phyloP scores from a whole-genome alignment of 805 yeast species.

The Candida boleticola region DNA sequence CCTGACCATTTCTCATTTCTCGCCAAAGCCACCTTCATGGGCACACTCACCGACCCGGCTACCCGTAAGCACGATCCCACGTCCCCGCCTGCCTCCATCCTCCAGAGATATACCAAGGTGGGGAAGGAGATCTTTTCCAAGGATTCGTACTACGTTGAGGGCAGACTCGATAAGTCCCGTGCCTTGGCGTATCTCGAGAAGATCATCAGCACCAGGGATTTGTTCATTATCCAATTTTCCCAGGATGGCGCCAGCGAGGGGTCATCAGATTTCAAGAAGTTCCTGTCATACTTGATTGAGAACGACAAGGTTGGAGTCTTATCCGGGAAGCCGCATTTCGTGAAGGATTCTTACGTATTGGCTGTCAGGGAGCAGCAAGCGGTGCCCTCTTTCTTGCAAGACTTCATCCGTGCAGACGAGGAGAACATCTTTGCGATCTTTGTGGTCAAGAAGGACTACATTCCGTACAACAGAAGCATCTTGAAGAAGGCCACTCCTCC shows the following conservation, averaged over 20 bases:
- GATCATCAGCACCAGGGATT: slow-evolving; percentile 47
- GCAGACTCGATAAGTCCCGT: slow-evolving; percentile 52
- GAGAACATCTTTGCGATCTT: slow-evolving; percentile 31
- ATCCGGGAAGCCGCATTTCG: slow-evolving; percentile 44
- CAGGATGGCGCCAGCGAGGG: slow-evolving; percentile 13
- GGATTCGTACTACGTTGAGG: slow-evolving; percentile 49
- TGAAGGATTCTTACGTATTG: slow-evolving; percentile 64
- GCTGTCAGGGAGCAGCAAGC: slow-evolving; percentile 24
- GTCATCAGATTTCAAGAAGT: slow-evolving; percentile 26
- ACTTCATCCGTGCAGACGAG: slow-evolving; percentile 14
- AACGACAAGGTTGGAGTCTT: slow-evolving; percentile 60
- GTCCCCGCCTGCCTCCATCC: neutral
- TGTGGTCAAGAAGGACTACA: slow-evolving; percentile 37
- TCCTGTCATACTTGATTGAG: slow-evolving; percentile 43
- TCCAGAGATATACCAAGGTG: slow-evolving; percentile 18
- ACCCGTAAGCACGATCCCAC: neutral
- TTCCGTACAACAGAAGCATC: slow-evolving; percentile 21
- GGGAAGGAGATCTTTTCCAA: slow-evolving; percentile 27
- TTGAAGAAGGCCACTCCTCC: slow-evolving; percentile 13
- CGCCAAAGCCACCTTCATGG: slow-evolving; percentile 34
- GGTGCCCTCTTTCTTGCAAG: slow-evolving; percentile 13
- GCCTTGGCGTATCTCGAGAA: slow-evolving; percentile 59
- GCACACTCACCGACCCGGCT: slow-evolving; percentile 12
- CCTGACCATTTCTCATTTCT: slow-evolving; percentile 48
- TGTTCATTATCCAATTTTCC: slow-evolving; percentile 48